Conservation (phyloP, 257 asterid genomes). For the Solanum boliviense region DNA sequence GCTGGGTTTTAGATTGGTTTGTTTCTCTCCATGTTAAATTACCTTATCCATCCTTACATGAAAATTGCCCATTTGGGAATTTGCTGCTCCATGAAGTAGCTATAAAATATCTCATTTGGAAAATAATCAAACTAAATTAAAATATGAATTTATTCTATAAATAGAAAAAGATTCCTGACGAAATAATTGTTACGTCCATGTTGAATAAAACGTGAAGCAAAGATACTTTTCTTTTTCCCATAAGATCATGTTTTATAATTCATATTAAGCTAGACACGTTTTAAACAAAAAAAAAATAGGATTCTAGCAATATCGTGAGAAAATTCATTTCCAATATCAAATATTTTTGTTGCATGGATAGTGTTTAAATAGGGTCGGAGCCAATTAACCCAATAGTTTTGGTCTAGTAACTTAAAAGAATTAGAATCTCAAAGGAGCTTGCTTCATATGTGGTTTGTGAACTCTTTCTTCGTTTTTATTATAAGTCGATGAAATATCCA, state of each 20-base stretch:
- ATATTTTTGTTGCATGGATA: background rate
- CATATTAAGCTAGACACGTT: background rate
- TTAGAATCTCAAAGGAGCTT: background rate
- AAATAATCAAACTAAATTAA: background rate
- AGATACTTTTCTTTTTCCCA: background rate
- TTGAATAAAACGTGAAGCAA: background rate
- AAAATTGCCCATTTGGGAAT: background rate
- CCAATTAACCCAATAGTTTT: background rate
- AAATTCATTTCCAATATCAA: background rate
- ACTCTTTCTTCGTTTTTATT: background rate
- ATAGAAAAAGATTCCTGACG: background rate
- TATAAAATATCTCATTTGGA: background rate
- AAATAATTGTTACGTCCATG: background rate
- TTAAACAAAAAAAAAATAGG: background rate
- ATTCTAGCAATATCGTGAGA: background rate
- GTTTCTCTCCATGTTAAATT: background rate
- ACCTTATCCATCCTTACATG: constrained; percentile 8
- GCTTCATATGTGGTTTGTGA: background rate
- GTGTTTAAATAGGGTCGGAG: too few relatives aligned
- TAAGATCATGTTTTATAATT: background rate
- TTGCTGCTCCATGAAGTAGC: background rate
- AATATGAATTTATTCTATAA: background rate
- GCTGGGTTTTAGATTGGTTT: background rate
- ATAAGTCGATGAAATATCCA: background rate
- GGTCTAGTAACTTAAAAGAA: background rate